A percentile compares a stretch with the other conserved stretches of the same genome.
Conservation (phyloP, 2,329 filamentous ascomycete genomes). For the Epichloe elymi region DNA sequence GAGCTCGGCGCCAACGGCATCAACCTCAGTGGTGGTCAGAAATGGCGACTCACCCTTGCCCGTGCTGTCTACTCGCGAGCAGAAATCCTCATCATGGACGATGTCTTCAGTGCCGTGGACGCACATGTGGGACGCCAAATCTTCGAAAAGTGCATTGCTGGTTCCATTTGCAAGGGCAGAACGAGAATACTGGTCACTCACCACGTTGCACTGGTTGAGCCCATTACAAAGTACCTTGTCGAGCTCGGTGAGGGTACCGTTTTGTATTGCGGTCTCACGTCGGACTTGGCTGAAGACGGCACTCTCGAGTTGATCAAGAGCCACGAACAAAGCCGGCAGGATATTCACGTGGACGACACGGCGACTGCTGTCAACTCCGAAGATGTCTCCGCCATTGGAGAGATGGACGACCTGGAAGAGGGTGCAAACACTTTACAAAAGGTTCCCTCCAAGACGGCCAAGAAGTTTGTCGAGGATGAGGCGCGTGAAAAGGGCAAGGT, state of each 20-base stretch:
- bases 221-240: constrained; percentile 60
- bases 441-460: constrained; percentile 37
- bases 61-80: constrained; percentile 69
- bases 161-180: constrained; percentile 53
- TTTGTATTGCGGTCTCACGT: constrained; percentile 48
- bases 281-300: constrained; percentile 48
- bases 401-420: constrained; percentile 26
- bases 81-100: constrained; percentile 64
- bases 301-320: constrained; percentile 43
- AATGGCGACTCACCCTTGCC: constrained; percentile 70
- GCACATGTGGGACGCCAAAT: constrained; percentile 70
- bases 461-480: constrained; percentile 68
- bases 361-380: constrained; percentile 43
- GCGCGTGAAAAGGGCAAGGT: constrained; percentile 57
- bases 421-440: constrained; percentile 30
- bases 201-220: constrained; percentile 58
- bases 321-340: constrained; percentile 34
- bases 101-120: constrained; percentile 75
- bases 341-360: constrained; percentile 35
- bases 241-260: constrained; percentile 57
- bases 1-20: constrained; percentile 78
- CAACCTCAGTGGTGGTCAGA: constrained; percentile 71
- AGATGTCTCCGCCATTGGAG: constrained; percentile 28
- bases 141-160: constrained; percentile 62
- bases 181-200: constrained; percentile 74